phyloP scores from a whole-genome alignment of 441 rosid genomes.

The Eutrema salsugineum region DNA sequence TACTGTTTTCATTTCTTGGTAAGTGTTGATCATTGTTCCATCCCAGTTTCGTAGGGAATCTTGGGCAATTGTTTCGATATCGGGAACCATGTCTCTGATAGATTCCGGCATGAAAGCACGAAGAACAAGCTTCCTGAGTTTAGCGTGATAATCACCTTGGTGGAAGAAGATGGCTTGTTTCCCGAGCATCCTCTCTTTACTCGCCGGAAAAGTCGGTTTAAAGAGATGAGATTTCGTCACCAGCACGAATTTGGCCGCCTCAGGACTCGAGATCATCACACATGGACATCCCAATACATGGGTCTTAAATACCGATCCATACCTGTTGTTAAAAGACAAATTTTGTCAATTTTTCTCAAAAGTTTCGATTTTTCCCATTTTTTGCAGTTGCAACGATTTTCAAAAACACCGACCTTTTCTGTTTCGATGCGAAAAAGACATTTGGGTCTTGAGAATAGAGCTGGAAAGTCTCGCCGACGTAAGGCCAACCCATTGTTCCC shows the following conservation, averaged over 20 bases:
- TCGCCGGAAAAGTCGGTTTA: constrained; percentile 95
- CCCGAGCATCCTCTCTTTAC: constrained; percentile 95
- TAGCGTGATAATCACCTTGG: constrained; percentile 83
- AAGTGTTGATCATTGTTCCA: constrained; percentile 67
- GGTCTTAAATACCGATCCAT: constrained; percentile 84
- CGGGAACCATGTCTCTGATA: constrained; percentile 48
- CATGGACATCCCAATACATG: constrained; percentile 95
- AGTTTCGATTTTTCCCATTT: neutral
- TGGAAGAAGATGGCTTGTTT: constrained; percentile 93
- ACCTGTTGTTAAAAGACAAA: constrained; percentile 32
- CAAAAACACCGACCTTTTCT: constrained; percentile 41
- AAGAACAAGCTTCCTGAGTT: constrained; percentile 84
- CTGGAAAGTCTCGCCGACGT: constrained; percentile 88
- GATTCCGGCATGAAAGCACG: constrained; percentile 85
- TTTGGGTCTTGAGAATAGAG: constrained; percentile 96
- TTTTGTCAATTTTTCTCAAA: neutral
- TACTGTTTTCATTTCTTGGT: constrained; percentile 91
- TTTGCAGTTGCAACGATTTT: neutral
- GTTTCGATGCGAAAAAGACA: constrained; percentile 82
- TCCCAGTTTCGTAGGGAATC: constrained; percentile 51
- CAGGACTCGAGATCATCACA: constrained; percentile 93
- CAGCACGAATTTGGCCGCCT: constrained; percentile 88
- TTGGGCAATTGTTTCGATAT: constrained; percentile 56
- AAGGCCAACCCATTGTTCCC: constrained; percentile 92
- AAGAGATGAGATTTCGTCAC: constrained; percentile 76